These are phyloP conservation scores for Hypoxylon lienhwacheense DNA, from an alignment of 495 filamentous ascomycete species.

Conservation along the genomic window DNA sequence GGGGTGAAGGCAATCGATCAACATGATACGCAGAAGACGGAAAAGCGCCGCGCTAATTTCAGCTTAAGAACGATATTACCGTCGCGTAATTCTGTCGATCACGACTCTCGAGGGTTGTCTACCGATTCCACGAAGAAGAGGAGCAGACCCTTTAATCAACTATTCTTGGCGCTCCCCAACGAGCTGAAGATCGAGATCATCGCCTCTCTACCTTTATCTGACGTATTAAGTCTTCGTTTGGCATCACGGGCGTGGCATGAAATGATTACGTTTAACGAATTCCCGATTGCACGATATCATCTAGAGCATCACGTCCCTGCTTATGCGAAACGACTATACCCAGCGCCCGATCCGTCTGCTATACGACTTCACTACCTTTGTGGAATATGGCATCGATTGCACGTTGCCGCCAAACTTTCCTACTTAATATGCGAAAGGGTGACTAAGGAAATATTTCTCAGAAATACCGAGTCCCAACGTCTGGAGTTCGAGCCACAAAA, in stretches of 20 bases:
- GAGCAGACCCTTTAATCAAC: constrained; percentile 48
- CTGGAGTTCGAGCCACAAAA: constrained; percentile 56
- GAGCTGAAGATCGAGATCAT: constrained; percentile 61
- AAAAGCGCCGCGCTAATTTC: constrained; percentile 39
- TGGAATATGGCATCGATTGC: constrained; percentile 60
- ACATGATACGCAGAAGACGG: constrained; percentile 39
- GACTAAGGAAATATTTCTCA: constrained; percentile 59
- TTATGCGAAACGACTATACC: constrained; percentile 57
- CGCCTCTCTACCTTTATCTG: constrained; percentile 55
- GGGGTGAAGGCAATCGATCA: constrained; percentile 37
- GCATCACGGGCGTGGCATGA: constrained; percentile 57
- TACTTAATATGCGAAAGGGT: constrained; percentile 57
- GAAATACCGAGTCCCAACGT: constrained; percentile 51
- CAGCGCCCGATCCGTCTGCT: constrained; percentile 43
- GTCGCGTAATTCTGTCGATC: constrained; percentile 35
- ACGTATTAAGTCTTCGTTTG: constrained; percentile 54
- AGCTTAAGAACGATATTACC: constrained; percentile 37
- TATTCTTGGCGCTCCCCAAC: constrained; percentile 55
- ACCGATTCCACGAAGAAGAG: constrained; percentile 29
- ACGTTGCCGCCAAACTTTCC: constrained; percentile 58
- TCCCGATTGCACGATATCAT: constrained; percentile 58
- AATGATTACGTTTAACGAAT: constrained; percentile 59
- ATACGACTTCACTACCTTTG: constrained; percentile 60
- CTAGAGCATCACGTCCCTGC: constrained; percentile 55
- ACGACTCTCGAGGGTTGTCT: constrained; percentile 32